Evolutionary conservation across 2,329 filamentous ascomycete genomes (phyloP).

Genomic region (Ophiocordyceps camponoti-floridani): DNA sequence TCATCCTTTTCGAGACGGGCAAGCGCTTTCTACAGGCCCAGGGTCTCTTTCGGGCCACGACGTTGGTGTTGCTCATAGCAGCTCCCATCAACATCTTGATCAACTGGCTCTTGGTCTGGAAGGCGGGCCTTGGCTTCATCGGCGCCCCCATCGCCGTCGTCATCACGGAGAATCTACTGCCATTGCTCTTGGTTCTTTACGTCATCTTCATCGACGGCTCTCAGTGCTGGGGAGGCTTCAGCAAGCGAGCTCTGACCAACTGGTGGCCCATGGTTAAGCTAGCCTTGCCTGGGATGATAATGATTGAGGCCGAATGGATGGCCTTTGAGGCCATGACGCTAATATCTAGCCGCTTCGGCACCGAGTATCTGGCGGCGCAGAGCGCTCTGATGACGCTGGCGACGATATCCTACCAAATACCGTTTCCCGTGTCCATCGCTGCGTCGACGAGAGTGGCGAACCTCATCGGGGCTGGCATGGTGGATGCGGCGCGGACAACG

Average conservation of each 20-base stretch:
- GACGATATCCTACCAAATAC: constrained; percentile 73
- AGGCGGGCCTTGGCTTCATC: constrained; percentile 48
- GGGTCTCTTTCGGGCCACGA: constrained; percentile 60
- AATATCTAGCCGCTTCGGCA: constrained; percentile 62
- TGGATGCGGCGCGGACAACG: constrained; percentile 61
- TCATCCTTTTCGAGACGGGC: constrained; percentile 58
- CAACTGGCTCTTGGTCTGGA: constrained; percentile 68
- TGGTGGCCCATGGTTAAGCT: constrained; percentile 74
- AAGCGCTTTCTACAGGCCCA: constrained; percentile 75
- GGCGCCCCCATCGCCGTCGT: constrained; percentile 70
- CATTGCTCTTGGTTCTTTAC: constrained; percentile 60
- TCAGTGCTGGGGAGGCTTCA: constrained; percentile 76
- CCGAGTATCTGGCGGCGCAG: constrained; percentile 70
- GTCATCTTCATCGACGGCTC: constrained; percentile 55
- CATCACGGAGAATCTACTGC: constrained; percentile 62
- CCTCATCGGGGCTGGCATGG: constrained; percentile 71
- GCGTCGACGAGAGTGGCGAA: constrained; percentile 81
- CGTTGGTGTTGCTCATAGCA: constrained; percentile 59
- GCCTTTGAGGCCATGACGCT: constrained; percentile 85
- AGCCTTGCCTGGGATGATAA: constrained; percentile 74
- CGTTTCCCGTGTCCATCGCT: constrained; percentile 81
- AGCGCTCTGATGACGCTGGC: constrained; percentile 66
- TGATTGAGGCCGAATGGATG: constrained; percentile 87
- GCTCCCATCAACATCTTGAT: constrained; percentile 62
- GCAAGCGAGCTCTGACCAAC: constrained; percentile 48